Base-by-base conservation (phyloP, 192 early-diverging fungal genomes). In the Mycoemilia scoparia region DNA sequence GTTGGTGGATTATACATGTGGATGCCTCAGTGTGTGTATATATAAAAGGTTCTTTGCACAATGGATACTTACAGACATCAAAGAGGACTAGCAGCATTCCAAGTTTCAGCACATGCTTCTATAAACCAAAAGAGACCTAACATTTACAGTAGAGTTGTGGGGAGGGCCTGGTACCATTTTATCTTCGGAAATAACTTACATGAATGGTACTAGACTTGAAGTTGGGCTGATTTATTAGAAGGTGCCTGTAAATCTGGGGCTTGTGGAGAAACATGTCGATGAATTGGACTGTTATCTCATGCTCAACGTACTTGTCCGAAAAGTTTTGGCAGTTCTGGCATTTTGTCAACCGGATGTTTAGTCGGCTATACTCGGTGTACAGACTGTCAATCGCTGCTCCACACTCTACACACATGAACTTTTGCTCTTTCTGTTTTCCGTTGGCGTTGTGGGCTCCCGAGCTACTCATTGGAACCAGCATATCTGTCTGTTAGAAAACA, bases 191-290 rank as follows among this genome's bases (percentile, higher is more conserved):
- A 54, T 46, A 0, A 53, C 59, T 32, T 47, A 28, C 39, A 42
- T 38, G 42, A n/a, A 16, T 20, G 5, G 21, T n/a, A 12, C 51
- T 54, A 7, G 54, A n/a, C n/a, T n/a, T 58, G 34, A 76, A 72
- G 29, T 60, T 59, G 33, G 77, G 57, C 33, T 77, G 65, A 56
- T 92, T 92, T 41, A 82, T 78, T 9, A 92, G 48, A 31, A 92
- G 34, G 48, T 92, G 87, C 5, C 83, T 67, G 54, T 84, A 92
- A 2, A 80, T 83, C 37, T 79, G 79, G 24, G 74, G 69, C 51
- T 84, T 83, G 49, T 82, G 78, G 27, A 92, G 62, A 9, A 88
- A 48, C 84, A 92, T 81, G 56, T 92, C 87, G 43, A 92, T 83
- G 43, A 87, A 87, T 34, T 84, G 71, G 26, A 86, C 72, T 11